Evolutionary conservation across 116 monocot genomes (phyloP).

Genomic region (Dioscorea cayenensis): DNA sequence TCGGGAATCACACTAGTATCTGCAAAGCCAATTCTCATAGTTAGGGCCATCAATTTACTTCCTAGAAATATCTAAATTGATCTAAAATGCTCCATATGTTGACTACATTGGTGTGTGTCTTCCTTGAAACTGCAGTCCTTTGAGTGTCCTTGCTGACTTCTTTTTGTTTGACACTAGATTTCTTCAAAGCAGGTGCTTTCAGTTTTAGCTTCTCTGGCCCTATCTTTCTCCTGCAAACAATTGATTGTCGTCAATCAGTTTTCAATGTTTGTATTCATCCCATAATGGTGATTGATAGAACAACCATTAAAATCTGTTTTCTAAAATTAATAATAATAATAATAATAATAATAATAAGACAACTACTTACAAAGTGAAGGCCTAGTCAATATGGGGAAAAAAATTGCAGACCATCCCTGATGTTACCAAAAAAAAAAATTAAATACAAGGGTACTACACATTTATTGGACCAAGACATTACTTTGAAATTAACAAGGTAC

Average conservation of each 20-base stretch:
- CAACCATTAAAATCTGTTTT: too few species aligned
- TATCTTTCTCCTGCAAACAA: constrained; percentile 26
- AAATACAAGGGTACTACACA: too few species aligned
- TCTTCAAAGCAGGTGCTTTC: constrained; percentile 1
- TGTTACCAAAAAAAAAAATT: too few species aligned
- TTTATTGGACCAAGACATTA: too few species aligned
- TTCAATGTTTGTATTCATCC: not conserved
- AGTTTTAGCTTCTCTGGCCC: constrained; percentile 5
- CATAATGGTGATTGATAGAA: not conserved
- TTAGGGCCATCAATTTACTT: not conserved
- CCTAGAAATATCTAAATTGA: not conserved
- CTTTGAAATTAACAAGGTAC: too few species aligned
- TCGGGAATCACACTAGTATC: constrained; percentile 42
- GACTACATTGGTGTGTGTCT: constrained; percentile 11
- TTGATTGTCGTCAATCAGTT: not conserved
- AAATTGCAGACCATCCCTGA: too few species aligned
- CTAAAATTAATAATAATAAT: too few species aligned
- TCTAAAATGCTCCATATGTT: not conserved
- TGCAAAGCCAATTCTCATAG: constrained; percentile 10
- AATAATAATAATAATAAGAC: too few species aligned
- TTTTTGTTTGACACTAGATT: constrained; percentile 3
- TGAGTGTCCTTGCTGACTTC: constrained; percentile 11
- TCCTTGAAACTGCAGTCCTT: not conserved
- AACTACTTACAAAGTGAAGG: too few species aligned
- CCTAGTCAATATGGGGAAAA: too few species aligned